Evolutionary conservation across 2,329 filamentous ascomycete species (phyloP).

Genomic region (Shiraia bambusicola): DNA sequence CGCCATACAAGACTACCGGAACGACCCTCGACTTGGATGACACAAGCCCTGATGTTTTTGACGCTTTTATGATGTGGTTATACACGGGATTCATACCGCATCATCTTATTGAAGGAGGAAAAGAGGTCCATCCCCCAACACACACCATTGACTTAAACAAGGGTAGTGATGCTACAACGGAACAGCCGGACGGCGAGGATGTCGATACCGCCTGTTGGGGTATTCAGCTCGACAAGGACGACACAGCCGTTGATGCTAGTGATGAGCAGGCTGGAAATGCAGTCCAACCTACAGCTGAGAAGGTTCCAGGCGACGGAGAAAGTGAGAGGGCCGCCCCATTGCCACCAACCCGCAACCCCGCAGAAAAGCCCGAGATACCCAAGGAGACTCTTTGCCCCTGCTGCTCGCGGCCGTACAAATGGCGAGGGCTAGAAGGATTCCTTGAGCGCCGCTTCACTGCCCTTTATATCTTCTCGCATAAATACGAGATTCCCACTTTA

Average conservation of each 20-base stretch:
- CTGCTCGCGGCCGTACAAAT: conserved; percentile 40
- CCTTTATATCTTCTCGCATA: conserved; percentile 38
- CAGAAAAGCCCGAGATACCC: conserved; percentile 38
- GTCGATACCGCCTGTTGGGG: conserved; percentile 40
- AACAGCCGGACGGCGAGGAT: conserved; percentile 29
- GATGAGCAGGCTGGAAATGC: conserved; percentile 13
- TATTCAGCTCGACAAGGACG: conserved; percentile 36
- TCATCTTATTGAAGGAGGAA: conserved; percentile 40
- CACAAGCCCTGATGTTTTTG: conserved; percentile 41
- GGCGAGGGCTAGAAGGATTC: conserved; percentile 41
- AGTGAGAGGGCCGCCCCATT: conserved; percentile 24
- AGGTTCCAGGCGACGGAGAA: conserved; percentile 33
- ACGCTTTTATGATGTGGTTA: conserved; percentile 43
- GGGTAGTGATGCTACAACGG: conserved; percentile 13
- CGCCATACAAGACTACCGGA: conserved; percentile 35
- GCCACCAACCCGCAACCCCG: conserved; percentile 31
- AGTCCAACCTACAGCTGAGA: conserved; percentile 27
- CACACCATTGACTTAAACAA: conserved; percentile 28
- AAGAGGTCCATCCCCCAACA: conserved; percentile 33
- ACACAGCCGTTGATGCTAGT: conserved; percentile 20
- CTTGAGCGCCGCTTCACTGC: conserved; percentile 40
- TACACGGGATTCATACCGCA: conserved; percentile 41
- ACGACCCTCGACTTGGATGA: conserved; percentile 35
- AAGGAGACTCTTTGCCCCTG: conserved; percentile 41
- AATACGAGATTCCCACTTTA: conserved; percentile 36